Base-by-base conservation (phyloP, 805 yeast species). In the Wickerhamomyces bovis region DNA sequence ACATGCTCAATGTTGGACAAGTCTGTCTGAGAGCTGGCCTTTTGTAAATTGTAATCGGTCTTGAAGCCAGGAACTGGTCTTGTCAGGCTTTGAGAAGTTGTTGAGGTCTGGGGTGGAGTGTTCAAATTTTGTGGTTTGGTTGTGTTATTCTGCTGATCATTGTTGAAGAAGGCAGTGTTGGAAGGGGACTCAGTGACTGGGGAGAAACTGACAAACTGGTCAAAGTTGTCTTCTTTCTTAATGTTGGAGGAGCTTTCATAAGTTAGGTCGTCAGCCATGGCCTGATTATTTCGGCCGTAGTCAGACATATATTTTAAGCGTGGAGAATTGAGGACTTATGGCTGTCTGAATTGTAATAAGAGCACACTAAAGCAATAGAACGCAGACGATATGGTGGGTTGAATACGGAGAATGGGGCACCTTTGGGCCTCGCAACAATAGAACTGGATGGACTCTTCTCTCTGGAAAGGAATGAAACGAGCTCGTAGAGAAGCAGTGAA, bases 31-130 rank as follows among this genome's bases (percentile, higher is more conserved):
- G 56, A 49, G 19, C 48, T 43, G 1, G 53, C 55, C 43, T 41
- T 54, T 33, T 47, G 42, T 35, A 52, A 40, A 41, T 54, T 38
- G 40, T 52, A 52, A 40, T 44, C 52, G 1, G 48, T 33, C 33
- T 54, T 54, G 33, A 52, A 40, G 0, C 54, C 56, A 7, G 56
- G 54, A 1, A 52, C 57, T 3, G 54, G 52, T 20, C 53, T 50
- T n/a, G 50, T 41, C 7, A 38, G 11, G 12, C 13, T 36, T 6
- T 36, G 22, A 11, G 22, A 4, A 18, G 38, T 12, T 20, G 19
- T 36, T 36, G 39, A 20, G 11, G 39, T 13, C 39, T 36, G 39
- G 3, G 39, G n/a, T 19, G 39, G 12, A 16, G 18, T 36, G 16
- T 18, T 13, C 36, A 8, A 4, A 2, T 20, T 7, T 4, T 36